Conservation (phyloP, 345 rosid species). For the Ceriops tagal region DNA sequence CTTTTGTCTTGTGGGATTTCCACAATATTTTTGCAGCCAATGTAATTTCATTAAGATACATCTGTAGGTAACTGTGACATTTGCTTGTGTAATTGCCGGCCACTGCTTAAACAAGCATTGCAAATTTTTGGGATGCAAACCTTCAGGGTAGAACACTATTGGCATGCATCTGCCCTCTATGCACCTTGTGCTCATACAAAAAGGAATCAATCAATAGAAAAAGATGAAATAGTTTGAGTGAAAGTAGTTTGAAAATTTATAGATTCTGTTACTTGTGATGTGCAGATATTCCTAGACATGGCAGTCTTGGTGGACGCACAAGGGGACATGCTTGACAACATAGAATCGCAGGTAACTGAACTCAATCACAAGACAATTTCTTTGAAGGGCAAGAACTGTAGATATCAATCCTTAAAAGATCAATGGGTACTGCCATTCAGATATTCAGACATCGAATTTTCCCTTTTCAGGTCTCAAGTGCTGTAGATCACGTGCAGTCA, state of each 20-base stretch:
- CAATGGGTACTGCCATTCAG: neutral
- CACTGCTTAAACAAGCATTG: neutral
- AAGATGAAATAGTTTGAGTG: neutral
- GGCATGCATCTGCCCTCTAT: neutral
- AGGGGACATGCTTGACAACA: slow-evolving; percentile 90
- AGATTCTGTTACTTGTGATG: slow-evolving; percentile 1
- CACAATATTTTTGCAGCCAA: too few species aligned
- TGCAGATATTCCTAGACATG: slow-evolving; percentile 90
- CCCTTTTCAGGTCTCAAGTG: slow-evolving; percentile 61
- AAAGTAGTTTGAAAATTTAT: neutral
- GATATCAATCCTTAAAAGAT: neutral
- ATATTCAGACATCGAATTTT: neutral
- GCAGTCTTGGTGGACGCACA: slow-evolving; percentile 93
- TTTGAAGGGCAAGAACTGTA: neutral
- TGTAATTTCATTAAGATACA: neutral
- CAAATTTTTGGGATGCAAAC: neutral
- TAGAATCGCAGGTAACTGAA: slow-evolving; percentile 69
- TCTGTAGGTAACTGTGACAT: neutral
- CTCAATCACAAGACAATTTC: neutral
- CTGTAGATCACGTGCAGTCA: slow-evolving; percentile 87
- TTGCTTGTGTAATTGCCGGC: neutral
- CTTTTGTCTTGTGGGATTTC: too few species aligned
- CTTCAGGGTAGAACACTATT: neutral
- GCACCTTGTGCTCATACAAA: too few species aligned
- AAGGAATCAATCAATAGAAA: too few species aligned